Conservation (phyloP, 139 green algal genomes). For the Edaphochlamys debaryana region DNA sequence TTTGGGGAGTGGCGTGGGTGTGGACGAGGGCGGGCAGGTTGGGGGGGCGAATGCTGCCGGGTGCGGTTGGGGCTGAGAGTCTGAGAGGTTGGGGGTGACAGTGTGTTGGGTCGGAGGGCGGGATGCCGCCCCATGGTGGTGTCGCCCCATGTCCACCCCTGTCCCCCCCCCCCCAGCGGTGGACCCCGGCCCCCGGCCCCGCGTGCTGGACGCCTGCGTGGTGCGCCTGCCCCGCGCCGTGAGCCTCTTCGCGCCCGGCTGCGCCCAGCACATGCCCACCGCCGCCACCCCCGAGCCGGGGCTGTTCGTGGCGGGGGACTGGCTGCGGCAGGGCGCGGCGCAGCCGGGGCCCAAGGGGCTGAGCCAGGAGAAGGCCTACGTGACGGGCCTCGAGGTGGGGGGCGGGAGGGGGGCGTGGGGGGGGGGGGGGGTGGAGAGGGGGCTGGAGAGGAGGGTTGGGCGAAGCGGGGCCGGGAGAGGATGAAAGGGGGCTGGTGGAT, state of each 20-base stretch:
- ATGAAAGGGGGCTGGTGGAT: no score
- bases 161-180: constrained; percentile 62
- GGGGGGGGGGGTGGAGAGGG: no score
- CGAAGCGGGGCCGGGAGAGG: background rate
- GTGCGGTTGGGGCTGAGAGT: no score
- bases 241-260: constrained; percentile 84
- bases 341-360: constrained; percentile 84
- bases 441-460: background rate
- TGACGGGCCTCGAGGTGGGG: constrained; percentile 74
- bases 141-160: no score
- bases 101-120: background rate
- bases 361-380: constrained; percentile 86
- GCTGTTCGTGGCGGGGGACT: constrained; percentile 85
- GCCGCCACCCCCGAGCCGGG: background rate
- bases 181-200: constrained; percentile 61
- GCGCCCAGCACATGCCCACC: constrained; percentile 35
- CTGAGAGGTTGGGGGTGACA: background rate
- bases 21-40: background rate
- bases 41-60: background rate
- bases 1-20: no score
- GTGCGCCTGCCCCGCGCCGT: constrained; percentile 76
- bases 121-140: background rate
- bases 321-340: constrained; percentile 71
- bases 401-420: background rate
- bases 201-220: constrained; percentile 74